A percentile compares a stretch with the other conserved stretches of the same genome.
Evolutionary conservation across 2,329 filamentous ascomycete species (phyloP).

Genomic region (Akanthomyces lecanii): DNA sequence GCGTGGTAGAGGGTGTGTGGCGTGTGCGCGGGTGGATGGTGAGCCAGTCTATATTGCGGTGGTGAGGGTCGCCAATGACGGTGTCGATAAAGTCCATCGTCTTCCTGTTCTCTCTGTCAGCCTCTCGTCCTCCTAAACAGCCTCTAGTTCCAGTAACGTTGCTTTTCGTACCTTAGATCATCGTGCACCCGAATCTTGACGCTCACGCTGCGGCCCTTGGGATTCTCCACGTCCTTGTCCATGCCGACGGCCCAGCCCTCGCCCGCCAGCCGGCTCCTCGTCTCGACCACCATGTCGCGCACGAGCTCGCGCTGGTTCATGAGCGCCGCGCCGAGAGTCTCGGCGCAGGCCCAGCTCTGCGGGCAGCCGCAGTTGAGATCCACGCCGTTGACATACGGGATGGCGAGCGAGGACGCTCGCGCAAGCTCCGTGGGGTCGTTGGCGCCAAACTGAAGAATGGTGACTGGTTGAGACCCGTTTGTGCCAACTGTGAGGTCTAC

Average conservation of each 20-base stretch:
- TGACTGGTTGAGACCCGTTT: slow-evolving; percentile 47
- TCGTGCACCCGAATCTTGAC: slow-evolving; percentile 67
- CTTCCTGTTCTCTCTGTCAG: slow-evolving; percentile 30
- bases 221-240: slow-evolving; percentile 39
- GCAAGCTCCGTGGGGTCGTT: slow-evolving; percentile 58
- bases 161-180: slow-evolving; percentile 47
- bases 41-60: slow-evolving; percentile 59
- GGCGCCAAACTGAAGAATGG: slow-evolving; percentile 65
- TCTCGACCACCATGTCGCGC: slow-evolving; percentile 59
- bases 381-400: slow-evolving; percentile 59
- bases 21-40: slow-evolving; percentile 66
- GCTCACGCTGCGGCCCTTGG: slow-evolving; percentile 55
- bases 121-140: too few relatives aligned
- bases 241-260: slow-evolving; percentile 51
- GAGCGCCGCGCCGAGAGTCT: slow-evolving; percentile 63
- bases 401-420: slow-evolving; percentile 57
- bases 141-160: too few relatives aligned
- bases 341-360: slow-evolving; percentile 67
- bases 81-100: slow-evolving; percentile 61
- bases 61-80: slow-evolving; percentile 50
- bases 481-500: slow-evolving; percentile 60
- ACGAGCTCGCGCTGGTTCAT: slow-evolving; percentile 63
- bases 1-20: slow-evolving; percentile 55
- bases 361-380: slow-evolving; percentile 72
- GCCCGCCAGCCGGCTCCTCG: slow-evolving; percentile 45